Evolutionary conservation across 805 yeast genomes (phyloP).

Genomic region (Metschnikowia henanensis): DNA sequence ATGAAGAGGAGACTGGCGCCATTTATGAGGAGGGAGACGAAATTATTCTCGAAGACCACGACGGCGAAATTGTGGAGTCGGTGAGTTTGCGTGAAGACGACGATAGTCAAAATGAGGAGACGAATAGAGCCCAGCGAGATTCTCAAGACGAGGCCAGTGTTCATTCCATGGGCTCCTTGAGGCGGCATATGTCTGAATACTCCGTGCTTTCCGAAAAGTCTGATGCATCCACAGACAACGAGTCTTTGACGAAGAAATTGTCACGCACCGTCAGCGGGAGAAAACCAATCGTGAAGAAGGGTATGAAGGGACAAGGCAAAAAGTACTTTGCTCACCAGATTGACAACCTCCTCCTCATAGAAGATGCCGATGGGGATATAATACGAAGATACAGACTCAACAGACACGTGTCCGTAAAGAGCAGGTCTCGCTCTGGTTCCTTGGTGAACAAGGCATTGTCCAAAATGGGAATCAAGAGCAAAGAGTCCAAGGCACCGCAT

Average conservation of each 20-base stretch:
- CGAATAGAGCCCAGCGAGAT: neutral
- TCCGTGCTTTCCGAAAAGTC: slow-evolving; percentile 26
- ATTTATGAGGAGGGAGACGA: slow-evolving; percentile 65
- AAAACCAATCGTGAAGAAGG: slow-evolving; percentile 31
- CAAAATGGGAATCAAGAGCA: slow-evolving; percentile 50
- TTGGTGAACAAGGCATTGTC: slow-evolving; percentile 49
- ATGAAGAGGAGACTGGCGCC: slow-evolving; percentile 20
- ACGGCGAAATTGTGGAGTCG: slow-evolving; percentile 77
- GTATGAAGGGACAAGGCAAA: slow-evolving; percentile 32
- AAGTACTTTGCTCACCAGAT: slow-evolving; percentile 67
- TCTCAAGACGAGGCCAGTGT: slow-evolving; percentile 27
- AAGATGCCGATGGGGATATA: slow-evolving; percentile 90
- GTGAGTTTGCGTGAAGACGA: slow-evolving; percentile 28
- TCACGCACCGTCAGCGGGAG: slow-evolving; percentile 15
- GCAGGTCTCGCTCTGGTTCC: slow-evolving; percentile 39
- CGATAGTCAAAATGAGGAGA: slow-evolving; percentile 1
- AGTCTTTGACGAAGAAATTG: slow-evolving; percentile 14
- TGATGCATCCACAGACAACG: slow-evolving; percentile 14
- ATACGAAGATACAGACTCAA: slow-evolving; percentile 77
- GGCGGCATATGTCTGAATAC: slow-evolving; percentile 35
- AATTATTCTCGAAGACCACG: slow-evolving; percentile 75
- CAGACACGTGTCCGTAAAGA: slow-evolving; percentile 38
- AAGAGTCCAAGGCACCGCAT: slow-evolving; percentile 7
- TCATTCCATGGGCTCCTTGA: slow-evolving; percentile 42
- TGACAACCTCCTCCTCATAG: slow-evolving; percentile 77